Percentiles rank a stretch among this genome's conserved stretches.
Conservation (phyloP, 2,329 filamentous ascomycete species). For the Epichloe gansuensis region DNA sequence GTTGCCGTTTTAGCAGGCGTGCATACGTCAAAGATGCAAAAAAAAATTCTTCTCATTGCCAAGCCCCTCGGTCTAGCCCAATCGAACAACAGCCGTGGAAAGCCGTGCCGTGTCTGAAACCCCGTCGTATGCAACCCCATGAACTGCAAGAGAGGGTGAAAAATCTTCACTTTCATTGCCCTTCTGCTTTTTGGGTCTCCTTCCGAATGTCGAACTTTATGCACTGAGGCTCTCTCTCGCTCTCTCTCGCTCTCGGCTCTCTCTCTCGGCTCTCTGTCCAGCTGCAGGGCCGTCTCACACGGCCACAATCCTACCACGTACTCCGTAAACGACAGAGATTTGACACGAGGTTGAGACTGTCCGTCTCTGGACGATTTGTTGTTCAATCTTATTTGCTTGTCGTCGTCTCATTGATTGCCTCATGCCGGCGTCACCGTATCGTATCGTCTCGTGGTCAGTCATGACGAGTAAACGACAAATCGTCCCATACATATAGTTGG, state of each 20-base stretch:
- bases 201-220: background rate
- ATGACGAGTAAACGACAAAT: background rate
- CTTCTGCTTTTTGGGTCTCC: background rate
- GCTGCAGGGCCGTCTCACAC: background rate
- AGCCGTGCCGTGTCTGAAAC: slow-evolving; percentile 2
- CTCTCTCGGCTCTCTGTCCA: background rate
- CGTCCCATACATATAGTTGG: background rate
- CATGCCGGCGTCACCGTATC: background rate
- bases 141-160: background rate
- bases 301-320: no score
- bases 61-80: background rate
- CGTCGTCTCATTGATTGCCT: background rate
- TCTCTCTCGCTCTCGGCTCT: no score
- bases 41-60: no score
- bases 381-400: background rate
- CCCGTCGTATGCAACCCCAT: background rate
- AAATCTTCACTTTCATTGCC: background rate
- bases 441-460: background rate
- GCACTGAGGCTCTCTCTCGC: background rate
- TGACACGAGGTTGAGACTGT: background rate
- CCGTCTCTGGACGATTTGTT: background rate
- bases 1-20: background rate
- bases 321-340: background rate
- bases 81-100: background rate
- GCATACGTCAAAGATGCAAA: background rate